Evolutionary conservation across 139 green algal species (phyloP).

Genomic region (Zygnema cylindricum): DNA sequence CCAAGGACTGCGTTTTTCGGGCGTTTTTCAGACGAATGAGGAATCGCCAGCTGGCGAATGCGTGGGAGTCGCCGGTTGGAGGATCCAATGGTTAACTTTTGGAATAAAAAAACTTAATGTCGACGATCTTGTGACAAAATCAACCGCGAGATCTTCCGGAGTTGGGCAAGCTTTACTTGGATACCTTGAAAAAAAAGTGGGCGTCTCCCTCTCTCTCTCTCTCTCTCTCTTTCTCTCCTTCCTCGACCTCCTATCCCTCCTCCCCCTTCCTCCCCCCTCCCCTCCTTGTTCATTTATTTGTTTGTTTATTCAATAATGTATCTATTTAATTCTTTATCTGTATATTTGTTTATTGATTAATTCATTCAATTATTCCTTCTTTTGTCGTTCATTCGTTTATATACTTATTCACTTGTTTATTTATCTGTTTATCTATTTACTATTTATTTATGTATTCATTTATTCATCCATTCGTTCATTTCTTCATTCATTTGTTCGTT

Average conservation of each 20-base stretch:
- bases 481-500: conserved; percentile 4
- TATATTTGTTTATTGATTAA: too few species aligned
- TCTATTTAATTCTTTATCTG: too few species aligned
- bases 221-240: too few species aligned
- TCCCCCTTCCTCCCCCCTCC: too few species aligned
- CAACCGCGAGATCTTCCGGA: neutral
- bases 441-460: neutral
- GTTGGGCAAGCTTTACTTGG: conserved; percentile 54
- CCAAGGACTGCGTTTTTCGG: neutral
- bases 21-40: neutral
- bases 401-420: neutral
- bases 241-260: too few species aligned
- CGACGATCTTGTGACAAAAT: neutral
- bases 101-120: neutral
- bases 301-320: too few species aligned
- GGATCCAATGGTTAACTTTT: neutral
- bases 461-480: neutral
- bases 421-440: neutral
- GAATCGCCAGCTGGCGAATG: neutral
- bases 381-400: too few species aligned
- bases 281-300: too few species aligned
- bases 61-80: neutral
- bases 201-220: too few species aligned
- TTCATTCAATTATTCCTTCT: too few species aligned
- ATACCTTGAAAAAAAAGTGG: conserved; percentile 62